Conservation (phyloP, 306 rosid genomes). For the Cotoneaster glaucophyllus region DNA sequence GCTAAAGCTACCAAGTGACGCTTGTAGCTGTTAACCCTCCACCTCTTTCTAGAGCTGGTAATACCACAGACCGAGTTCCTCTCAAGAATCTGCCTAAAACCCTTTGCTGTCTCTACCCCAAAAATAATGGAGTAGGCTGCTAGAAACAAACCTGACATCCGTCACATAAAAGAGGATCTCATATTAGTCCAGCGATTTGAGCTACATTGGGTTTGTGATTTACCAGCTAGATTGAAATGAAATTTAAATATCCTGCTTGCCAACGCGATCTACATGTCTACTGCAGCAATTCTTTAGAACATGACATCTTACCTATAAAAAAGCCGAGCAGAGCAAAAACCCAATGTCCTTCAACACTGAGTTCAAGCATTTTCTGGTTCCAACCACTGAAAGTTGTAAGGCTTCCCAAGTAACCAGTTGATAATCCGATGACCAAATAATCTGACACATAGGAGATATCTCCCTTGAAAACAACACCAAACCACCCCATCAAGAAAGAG, state of each 20-base stretch:
- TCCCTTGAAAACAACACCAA: slow-evolving; percentile 73
- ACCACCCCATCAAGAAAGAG: slow-evolving; percentile 95
- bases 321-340: slow-evolving; percentile 48
- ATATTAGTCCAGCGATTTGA: not conserved
- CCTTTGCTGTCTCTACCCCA: slow-evolving; percentile 76
- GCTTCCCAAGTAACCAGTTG: slow-evolving; percentile 90
- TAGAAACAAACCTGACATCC: slow-evolving; percentile 62
- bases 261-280: not conserved
- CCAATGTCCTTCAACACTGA: slow-evolving; percentile 61
- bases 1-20: slow-evolving; percentile 29
- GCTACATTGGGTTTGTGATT: not conserved
- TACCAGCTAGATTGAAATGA: not conserved
- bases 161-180: not conserved
- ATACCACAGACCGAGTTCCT: slow-evolving; percentile 19
- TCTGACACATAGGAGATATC: slow-evolving; percentile 60
- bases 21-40: slow-evolving; percentile 36
- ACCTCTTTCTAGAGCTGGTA: slow-evolving; percentile 19
- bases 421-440: slow-evolving; percentile 60
- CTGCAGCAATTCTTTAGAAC: not conserved
- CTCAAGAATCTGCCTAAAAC: slow-evolving; percentile 43
- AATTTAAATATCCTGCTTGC: not conserved
- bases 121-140: slow-evolving; percentile 53
- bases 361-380: slow-evolving; percentile 93
- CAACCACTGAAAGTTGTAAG: slow-evolving; percentile 93
- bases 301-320: slow-evolving; percentile 45